Evolutionary conservation across 495 filamentous ascomycete genomes (phyloP).

Genomic region (Podospora bellae-mahoneyi): DNA sequence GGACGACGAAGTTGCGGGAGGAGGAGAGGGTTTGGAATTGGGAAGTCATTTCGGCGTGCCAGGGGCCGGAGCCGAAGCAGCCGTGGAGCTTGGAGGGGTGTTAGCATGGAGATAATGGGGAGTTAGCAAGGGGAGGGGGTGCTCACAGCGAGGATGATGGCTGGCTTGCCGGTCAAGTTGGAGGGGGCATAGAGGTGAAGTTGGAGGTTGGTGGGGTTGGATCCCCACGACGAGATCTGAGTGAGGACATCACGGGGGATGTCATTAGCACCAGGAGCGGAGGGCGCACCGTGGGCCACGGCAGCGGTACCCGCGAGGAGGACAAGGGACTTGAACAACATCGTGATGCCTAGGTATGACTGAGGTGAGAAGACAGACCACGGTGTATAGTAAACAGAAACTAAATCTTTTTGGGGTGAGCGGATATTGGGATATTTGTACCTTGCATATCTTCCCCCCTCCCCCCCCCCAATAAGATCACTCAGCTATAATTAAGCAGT

Average conservation of each 20-base stretch:
- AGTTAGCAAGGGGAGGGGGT: too few species aligned
- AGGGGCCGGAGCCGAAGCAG: conserved; percentile 51
- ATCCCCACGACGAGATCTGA: conserved; percentile 38
- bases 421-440: not conserved
- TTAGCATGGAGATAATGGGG: not conserved
- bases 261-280: not conserved
- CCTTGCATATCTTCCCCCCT: not conserved
- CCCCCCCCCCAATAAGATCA: not conserved
- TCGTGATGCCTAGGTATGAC: not conserved
- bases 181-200: conserved; percentile 43
- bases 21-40: conserved; percentile 51
- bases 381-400: not conserved
- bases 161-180: conserved; percentile 33
- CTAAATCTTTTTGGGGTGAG: not conserved
- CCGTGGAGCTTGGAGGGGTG: conserved; percentile 41
- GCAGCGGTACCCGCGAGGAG: not conserved
- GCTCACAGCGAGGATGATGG: conserved; percentile 44
- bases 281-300: not conserved
- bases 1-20: conserved; percentile 53
- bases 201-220: conserved; percentile 35
- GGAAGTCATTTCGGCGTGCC: conserved; percentile 44
- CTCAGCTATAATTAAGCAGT: not conserved
- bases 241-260: conserved; percentile 22
- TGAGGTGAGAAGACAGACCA: not conserved
- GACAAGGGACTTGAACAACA: not conserved